Base-by-base conservation (phyloP, 2,329 filamentous ascomycete genomes). In the Coniella lustricola region DNA sequence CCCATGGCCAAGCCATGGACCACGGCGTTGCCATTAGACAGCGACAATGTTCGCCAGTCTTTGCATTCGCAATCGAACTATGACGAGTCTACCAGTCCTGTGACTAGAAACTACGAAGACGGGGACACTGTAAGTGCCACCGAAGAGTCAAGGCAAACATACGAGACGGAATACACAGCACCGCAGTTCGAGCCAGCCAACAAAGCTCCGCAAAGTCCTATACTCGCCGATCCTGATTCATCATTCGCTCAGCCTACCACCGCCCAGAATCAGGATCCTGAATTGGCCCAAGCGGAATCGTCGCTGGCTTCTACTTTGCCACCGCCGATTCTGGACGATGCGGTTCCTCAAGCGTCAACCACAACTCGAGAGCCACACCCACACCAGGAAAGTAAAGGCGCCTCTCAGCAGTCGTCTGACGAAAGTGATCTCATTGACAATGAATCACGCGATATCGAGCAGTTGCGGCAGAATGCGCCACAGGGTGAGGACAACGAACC, bases 41-140 rank as follows among this genome's bases (percentile, higher is more conserved):
- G 44, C 17, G 35, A 18, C 18, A 9, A 31, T 7, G 4, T 20
- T 7, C n/a, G 12, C 7, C 18, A 44, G 13, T 9, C 7, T 22
- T 36, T 14, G 10, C 17, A 22, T 10, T 29, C 10, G 10, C 5
- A 10, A 29, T 29, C 25, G 5, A 10, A 29, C 25, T 53, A 48
- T 54, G 60, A 48, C 55, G 46, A 50, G 29, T 57, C 62, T 20
- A 21, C 31, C 31, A 53, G 59, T 40, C 58, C 59, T 38, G 56
- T 56, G 17, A 65, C 66, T 49, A 51, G 52, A 32, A 51, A 37
- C 41, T 66, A 67, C 41, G 54, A 51, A 46, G 66, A 60, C 36
- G 70, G 66, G 57, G 70, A 65, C 50, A 56, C 10, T 5, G 5
- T 10, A 29, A 5, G 25, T 29, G 25, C 25, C 25, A 5, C 10